Base-by-base conservation (phyloP, 139 green algal genomes). In the Medakamo hakoo region DNA sequence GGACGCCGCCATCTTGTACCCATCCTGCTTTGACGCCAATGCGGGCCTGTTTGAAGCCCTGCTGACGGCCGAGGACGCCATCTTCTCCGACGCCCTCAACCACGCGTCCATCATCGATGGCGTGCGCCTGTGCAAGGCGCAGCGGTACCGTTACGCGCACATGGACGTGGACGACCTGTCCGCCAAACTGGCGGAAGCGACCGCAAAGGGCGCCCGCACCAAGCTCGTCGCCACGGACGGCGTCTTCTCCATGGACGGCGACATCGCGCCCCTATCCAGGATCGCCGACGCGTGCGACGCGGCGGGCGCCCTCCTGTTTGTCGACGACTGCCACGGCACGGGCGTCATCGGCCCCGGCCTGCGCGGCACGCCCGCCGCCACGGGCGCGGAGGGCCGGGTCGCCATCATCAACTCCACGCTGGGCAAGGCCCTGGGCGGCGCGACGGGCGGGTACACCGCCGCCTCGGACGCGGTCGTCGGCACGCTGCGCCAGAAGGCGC, bases 41-140 rank as follows among this genome's bases (percentile, higher is more conserved):
- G 82, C 77, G 19, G 80, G 76, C 3, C 64, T 86, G n/a, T 86
- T 89, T 68, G 80, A 89, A 74, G 76, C 77, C 9, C 48, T 89
- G 25, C 71, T 89, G 57, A 68, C 60, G 1, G 30, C 71, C 3
- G 78, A 85, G 16, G 83, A 90, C 62, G 78, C 78, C 2, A 65
- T 87, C 28, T 74, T 87, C 29, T 75, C 55, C 25, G 83, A 90
- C 64, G 71, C 72, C 27, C 79, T 90, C 57, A 90, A 90, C 66
- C 83, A 90, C 62, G 83, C 81, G 1, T 75, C 55, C 28, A 90
- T 88, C 68, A 87, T 90, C 40, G 83, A 90, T 62, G 83, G 80
- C 63, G 81, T 90, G 20, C 62, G 83, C 4, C 77, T 88, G 2
- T 86, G 80, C 72, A 86, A 86, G 70, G 76, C 76, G 4, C 55